Evolutionary conservation across 371 early-diverging fungal genomes (phyloP).

Genomic region (Saksenaea oblongispora): DNA sequence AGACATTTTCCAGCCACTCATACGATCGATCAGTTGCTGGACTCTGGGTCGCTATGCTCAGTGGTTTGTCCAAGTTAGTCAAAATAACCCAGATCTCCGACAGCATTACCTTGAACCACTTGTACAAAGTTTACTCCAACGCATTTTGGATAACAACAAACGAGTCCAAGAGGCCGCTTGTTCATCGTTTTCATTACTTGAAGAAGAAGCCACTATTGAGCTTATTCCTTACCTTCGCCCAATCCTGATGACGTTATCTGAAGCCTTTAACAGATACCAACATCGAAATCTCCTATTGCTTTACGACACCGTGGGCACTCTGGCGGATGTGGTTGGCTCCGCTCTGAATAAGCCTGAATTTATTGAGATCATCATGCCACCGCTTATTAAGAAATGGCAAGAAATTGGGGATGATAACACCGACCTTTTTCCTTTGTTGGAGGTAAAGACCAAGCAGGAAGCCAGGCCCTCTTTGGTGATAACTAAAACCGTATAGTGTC

Average conservation of each 20-base stretch:
- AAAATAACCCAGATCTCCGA: constrained; percentile 58
- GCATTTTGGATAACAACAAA: constrained; percentile 88
- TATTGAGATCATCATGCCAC: constrained; percentile 82
- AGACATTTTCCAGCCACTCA: constrained; percentile 67
- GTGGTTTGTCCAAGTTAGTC: constrained; percentile 72
- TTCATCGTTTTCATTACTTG: constrained; percentile 87
- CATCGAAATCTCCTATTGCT: constrained; percentile 86
- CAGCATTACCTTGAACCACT: constrained; percentile 78
- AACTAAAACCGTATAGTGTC: constrained; percentile 53
- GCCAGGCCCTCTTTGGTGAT: neutral
- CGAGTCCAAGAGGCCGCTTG: constrained; percentile 95
- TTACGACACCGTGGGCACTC: constrained; percentile 91
- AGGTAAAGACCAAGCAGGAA: constrained; percentile 50
- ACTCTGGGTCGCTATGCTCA: constrained; percentile 89
- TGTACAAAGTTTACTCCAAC: constrained; percentile 72
- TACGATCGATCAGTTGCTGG: constrained; percentile 98
- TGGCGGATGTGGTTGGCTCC: constrained; percentile 85
- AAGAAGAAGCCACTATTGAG: constrained; percentile 77
- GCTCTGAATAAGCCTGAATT: constrained; percentile 75
- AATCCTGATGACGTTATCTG: constrained; percentile 72
- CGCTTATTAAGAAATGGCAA: constrained; percentile 83
- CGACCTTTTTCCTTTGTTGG: constrained; percentile 88
- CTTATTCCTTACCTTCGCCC: constrained; percentile 82
- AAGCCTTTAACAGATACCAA: constrained; percentile 85
- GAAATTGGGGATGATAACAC: constrained; percentile 75